phyloP scores from a whole-genome alignment of 2,329 filamentous ascomycete genomes.

The Coleophoma crateriformis region DNA sequence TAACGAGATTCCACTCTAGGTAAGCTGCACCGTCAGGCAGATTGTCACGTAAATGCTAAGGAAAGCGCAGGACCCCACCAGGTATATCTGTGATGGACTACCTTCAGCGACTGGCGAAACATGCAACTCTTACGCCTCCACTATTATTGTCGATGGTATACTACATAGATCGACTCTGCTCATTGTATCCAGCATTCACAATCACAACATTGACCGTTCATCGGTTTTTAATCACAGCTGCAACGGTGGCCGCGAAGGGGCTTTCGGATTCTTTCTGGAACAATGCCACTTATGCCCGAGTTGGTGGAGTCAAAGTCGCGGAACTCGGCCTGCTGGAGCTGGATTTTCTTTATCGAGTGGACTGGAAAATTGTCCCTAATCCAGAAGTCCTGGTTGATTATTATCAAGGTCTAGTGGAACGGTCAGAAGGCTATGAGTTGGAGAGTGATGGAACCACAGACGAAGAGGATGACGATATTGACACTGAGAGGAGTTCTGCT shows the following conservation, averaged over 20 bases:
- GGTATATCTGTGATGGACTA: conserved; percentile 95
- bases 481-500: conserved; percentile 27
- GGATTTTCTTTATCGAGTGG: conserved; percentile 85
- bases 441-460: conserved; percentile 31
- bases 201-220: conserved; percentile 96
- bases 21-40: conserved; percentile 28
- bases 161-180: conserved; percentile 93
- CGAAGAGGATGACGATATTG: conserved; percentile 26
- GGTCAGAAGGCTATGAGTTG: conserved; percentile 50
- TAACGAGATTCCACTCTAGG: conserved; percentile 95
- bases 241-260: conserved; percentile 92
- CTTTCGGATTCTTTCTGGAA: conserved; percentile 98
- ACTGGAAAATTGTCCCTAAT: conserved; percentile 96
- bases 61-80: conserved; percentile 56
- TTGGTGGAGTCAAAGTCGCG: conserved; percentile 84
- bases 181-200: conserved; percentile 88
- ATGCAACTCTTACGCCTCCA: conserved; percentile 88
- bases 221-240: conserved; percentile 92
- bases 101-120: conserved; percentile 83
- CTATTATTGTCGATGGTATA: conserved; percentile 98
- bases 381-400: conserved; percentile 92
- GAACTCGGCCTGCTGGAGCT: conserved; percentile 89
- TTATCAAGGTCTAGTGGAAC: conserved; percentile 78
- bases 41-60: conserved; percentile 4
- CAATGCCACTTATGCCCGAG: conserved; percentile 90